Conservation (phyloP, 1,284 basidiomycete species). For the Megacollybia platyphylla region DNA sequence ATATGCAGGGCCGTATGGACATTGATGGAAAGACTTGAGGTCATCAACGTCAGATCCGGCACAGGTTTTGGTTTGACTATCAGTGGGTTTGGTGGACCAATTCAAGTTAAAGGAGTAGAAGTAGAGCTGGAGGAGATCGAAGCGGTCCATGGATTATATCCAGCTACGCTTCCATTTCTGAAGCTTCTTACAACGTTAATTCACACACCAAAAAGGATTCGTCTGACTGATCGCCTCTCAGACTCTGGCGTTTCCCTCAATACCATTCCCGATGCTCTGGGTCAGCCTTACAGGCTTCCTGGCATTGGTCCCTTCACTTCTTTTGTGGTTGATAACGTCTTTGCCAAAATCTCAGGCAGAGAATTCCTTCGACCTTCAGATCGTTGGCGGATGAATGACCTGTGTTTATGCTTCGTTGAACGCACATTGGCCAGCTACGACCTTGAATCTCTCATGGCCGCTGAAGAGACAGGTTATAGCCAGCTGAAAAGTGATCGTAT, state of each 20-base stretch:
- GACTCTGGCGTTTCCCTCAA: conserved; percentile 46
- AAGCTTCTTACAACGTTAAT: conserved; percentile 73
- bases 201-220: conserved; percentile 62
- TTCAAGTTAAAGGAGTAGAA: conserved; percentile 58
- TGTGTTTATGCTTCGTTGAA: conserved; percentile 80
- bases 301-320: conserved; percentile 70
- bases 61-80: conserved; percentile 16
- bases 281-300: conserved; percentile 61
- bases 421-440: conserved; percentile 74
- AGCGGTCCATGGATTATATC: conserved; percentile 66
- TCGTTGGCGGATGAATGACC: conserved; percentile 79
- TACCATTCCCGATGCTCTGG: conserved; percentile 68
- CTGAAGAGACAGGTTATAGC: conserved; percentile 33
- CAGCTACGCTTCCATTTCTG: conserved; percentile 81
- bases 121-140: conserved; percentile 83
- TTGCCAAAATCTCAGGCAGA: conserved; percentile 55
- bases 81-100: conserved; percentile 6
- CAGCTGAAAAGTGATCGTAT: conserved; percentile 32
- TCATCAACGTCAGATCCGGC: conserved; percentile 61
- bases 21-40: conserved; percentile 72
- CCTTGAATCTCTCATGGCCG: conserved; percentile 48
- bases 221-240: conserved; percentile 42
- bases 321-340: conserved; percentile 86
- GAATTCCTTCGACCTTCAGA: conserved; percentile 71
- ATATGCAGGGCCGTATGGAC: conserved; percentile 77